These are phyloP conservation scores for Fusarium sacchari DNA, from an alignment of 2,329 filamentous ascomycete genomes.

Conservation along the genomic window DNA sequence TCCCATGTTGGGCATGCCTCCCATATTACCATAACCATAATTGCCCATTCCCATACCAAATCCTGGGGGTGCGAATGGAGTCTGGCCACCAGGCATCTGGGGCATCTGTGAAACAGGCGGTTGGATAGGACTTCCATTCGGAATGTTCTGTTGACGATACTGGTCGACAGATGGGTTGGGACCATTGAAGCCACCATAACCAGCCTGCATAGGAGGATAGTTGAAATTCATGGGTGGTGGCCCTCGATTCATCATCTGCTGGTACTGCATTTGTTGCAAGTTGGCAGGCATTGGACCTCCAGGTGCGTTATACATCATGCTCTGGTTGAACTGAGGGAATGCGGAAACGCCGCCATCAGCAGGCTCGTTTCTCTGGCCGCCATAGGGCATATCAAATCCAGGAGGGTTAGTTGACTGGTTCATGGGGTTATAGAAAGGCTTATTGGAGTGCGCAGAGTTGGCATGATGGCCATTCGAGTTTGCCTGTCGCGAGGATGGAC, in stretches of 20 bases:
- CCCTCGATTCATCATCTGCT: slow-evolving; percentile 67
- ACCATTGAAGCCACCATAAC: slow-evolving; percentile 63
- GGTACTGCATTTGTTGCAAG: slow-evolving; percentile 67
- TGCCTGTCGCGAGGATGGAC: slow-evolving; percentile 66
- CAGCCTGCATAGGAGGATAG: slow-evolving; percentile 65
- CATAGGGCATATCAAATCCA: slow-evolving; percentile 64
- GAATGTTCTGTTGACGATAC: slow-evolving; percentile 62
- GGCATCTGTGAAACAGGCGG: slow-evolving; percentile 57
- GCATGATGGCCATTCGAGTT: slow-evolving; percentile 56
- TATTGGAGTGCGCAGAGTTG: slow-evolving; percentile 54
- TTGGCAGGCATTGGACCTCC: slow-evolving; percentile 58
- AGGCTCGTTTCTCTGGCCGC: slow-evolving; percentile 63
- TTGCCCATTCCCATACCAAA: slow-evolving; percentile 60
- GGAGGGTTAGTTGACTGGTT: slow-evolving; percentile 53
- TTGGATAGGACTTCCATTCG: slow-evolving; percentile 63
- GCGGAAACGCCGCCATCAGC: slow-evolving; percentile 60
- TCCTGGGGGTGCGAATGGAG: slow-evolving; percentile 60
- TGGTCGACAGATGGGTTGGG: slow-evolving; percentile 63
- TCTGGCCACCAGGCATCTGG: slow-evolving; percentile 55
- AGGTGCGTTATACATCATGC: slow-evolving; percentile 61
- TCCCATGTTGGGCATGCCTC: slow-evolving; percentile 59
- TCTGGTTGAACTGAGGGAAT: slow-evolving; percentile 63
- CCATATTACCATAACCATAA: slow-evolving; percentile 58
- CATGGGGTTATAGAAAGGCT: slow-evolving; percentile 65
- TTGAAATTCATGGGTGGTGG: slow-evolving; percentile 66